A percentile compares a stretch with the other conserved stretches of the same genome.
Evolutionary conservation across 495 filamentous ascomycete species (phyloP).

Genomic region (Tuber magnatum): DNA sequence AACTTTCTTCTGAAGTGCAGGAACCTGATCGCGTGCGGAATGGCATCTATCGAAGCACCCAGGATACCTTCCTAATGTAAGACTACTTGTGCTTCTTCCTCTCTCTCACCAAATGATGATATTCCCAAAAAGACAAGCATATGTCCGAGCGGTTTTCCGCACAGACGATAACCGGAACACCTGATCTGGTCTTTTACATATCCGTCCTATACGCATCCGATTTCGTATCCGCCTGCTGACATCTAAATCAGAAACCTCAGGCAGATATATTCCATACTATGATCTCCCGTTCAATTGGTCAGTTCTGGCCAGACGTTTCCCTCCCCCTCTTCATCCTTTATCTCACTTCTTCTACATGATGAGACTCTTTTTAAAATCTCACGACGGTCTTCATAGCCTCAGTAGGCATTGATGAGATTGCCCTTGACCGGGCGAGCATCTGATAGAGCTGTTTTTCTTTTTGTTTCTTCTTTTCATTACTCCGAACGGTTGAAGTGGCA

Average conservation of each 20-base stretch:
- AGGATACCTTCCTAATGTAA: slow-evolving; percentile 15
- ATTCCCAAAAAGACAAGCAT: slow-evolving; percentile 69
- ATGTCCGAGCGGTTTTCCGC: slow-evolving; percentile 66
- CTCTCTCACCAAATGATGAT: slow-evolving; percentile 53
- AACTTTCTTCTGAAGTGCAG: slow-evolving; percentile 12
- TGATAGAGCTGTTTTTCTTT: slow-evolving; percentile 49
- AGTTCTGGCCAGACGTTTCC: slow-evolving; percentile 24
- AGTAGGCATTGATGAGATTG: slow-evolving; percentile 77
- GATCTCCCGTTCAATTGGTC: slow-evolving; percentile 42
- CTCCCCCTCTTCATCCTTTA: slow-evolving; percentile 16
- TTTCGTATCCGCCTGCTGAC: neutral
- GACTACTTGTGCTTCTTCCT: slow-evolving; percentile 16
- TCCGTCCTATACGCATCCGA: neutral
- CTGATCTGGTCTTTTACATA: slow-evolving; percentile 36
- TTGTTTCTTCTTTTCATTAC: slow-evolving; percentile 8
- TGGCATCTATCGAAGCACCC: slow-evolving; percentile 4
- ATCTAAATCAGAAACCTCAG: neutral
- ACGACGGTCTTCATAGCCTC: slow-evolving; percentile 97
- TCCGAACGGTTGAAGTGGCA: neutral
- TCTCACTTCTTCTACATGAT: slow-evolving; percentile 56
- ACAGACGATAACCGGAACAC: slow-evolving; percentile 55
- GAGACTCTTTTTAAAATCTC: slow-evolving; percentile 60
- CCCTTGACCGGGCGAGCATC: slow-evolving; percentile 72
- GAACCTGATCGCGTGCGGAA: neutral
- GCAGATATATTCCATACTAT: slow-evolving; percentile 10